Evolutionary conservation across 2,329 filamentous ascomycete species (phyloP), one percentile per base, ranked within the genome.

Genomic region (Graphium sp.): DNA sequence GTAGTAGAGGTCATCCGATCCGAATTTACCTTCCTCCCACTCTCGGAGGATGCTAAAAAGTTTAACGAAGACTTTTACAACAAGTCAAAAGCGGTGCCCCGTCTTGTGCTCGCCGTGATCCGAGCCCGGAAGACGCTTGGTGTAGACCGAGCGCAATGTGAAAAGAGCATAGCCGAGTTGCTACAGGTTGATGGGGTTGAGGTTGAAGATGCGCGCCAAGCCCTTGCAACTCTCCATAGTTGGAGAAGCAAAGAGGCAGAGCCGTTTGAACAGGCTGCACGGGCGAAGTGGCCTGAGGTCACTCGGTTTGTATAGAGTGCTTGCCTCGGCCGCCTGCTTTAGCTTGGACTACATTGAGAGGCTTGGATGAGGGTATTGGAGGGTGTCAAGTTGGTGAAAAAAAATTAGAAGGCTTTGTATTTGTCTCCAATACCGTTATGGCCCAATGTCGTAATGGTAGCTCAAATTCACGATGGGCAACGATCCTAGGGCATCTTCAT

Each of bases 1-100:
- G 66, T 78, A 13, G 59, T 66, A 28, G 69, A 83, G 38, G 68
- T 82, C 26, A 56, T 93, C 39, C 72, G 75, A 34, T 53, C 67
- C 3, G 72, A 74, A 37, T 80, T 85, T 39, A 24, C 30, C 10
- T 24, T 25, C 5, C 18, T 29, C 14, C n/a, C 17, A 6, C 53
- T 66, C 7, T 64, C 66, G 18, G 51, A 59, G 13, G 62, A 75
- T 28, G 58, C 81, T 24, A 55, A 62, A 26, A 58, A 69, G 38
- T 67, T 64, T 53, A 87, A 85, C 48, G 58, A 74, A 22, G 62
- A 68, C 14, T 87, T 73, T 48, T 50, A 73, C 12, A 47, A 61
- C 23, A 59, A 65, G 38, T 63, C 87, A 54, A 66, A 68, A 38
- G 48, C 61, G 32, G 79, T 71, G 46, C 56, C 68, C 5, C 37